A percentile compares a stretch with the other conserved stretches of the same genome.
Evolutionary conservation across 257 asterid species (phyloP).

Genomic region (Solanum sitiens): DNA sequence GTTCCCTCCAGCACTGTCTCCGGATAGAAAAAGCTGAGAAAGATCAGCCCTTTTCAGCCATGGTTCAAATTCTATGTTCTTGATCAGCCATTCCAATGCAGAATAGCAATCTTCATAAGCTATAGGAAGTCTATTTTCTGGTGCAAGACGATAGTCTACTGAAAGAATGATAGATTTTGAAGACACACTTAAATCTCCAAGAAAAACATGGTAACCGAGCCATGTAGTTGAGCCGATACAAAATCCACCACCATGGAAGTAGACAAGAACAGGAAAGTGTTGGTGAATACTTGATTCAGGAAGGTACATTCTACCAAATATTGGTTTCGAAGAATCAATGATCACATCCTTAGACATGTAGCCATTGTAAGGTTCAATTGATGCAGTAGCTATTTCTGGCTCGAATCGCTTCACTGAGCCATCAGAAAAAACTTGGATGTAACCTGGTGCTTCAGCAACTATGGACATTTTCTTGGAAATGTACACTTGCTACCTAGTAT

Average conservation of each 20-base stretch:
- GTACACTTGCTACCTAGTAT: background rate
- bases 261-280: slow-evolving; percentile 38
- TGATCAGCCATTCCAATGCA: slow-evolving; percentile 45
- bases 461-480: slow-evolving; percentile 31
- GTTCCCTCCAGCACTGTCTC: slow-evolving; percentile 85
- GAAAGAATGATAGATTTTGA: slow-evolving; percentile 44
- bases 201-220: slow-evolving; percentile 59
- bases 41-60: slow-evolving; percentile 45
- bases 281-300: background rate
- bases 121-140: slow-evolving; percentile 64
- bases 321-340: slow-evolving; percentile 34
- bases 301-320: slow-evolving; percentile 48
- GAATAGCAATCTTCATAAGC: slow-evolving; percentile 54
- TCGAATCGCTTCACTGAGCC: slow-evolving; percentile 36
- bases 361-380: slow-evolving; percentile 15
- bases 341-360: slow-evolving; percentile 47
- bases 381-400: slow-evolving; percentile 19
- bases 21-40: slow-evolving; percentile 42
- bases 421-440: slow-evolving; percentile 55
- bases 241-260: slow-evolving; percentile 91
- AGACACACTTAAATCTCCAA: slow-evolving; percentile 37
- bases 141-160: slow-evolving; percentile 76
- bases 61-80: slow-evolving; percentile 15
- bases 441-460: slow-evolving; percentile 40
- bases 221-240: slow-evolving; percentile 77